Percentiles rank a stretch among this genome's conserved stretches.
Conservation (phyloP, 1,139 yeast genomes). For the Kazachstania sp. region DNA sequence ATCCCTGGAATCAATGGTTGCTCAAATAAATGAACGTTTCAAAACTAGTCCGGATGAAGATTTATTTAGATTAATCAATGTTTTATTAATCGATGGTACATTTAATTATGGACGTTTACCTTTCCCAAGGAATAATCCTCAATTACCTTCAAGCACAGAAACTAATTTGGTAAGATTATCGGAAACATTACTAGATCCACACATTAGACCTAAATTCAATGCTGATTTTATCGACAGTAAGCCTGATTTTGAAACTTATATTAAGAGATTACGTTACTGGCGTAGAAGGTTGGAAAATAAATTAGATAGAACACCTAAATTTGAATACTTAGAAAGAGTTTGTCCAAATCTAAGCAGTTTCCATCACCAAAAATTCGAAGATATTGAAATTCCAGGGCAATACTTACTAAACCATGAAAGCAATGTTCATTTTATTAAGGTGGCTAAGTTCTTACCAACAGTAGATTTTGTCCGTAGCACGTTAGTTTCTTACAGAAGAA, state of each 20-base stretch:
- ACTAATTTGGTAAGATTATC: constrained; percentile 86
- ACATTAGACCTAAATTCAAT: constrained; percentile 83
- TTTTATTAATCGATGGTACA: constrained; percentile 86
- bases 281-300: constrained; percentile 86
- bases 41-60: constrained; percentile 95
- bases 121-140: constrained; percentile 80
- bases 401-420: constrained; percentile 75
- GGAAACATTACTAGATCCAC: constrained; percentile 85
- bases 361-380: constrained; percentile 97
- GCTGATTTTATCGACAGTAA: constrained; percentile 80
- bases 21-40: constrained; percentile 89
- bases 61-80: constrained; percentile 87
- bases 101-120: constrained; percentile 78
- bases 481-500: constrained; percentile 83
- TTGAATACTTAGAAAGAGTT: constrained; percentile 69
- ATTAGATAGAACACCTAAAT: constrained; percentile 71
- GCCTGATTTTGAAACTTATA: constrained; percentile 85
- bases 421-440: constrained; percentile 81
- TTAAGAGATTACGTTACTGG: constrained; percentile 81
- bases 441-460: constrained; percentile 85
- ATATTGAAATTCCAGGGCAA: constrained; percentile 96
- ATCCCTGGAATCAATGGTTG: constrained; percentile 89
- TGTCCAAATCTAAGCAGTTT: constrained; percentile 95
- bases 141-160: constrained; percentile 85
- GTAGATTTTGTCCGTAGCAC: constrained; percentile 86